phyloP scores from a whole-genome alignment of 805 yeast species.

The Dipodascus albidus region DNA sequence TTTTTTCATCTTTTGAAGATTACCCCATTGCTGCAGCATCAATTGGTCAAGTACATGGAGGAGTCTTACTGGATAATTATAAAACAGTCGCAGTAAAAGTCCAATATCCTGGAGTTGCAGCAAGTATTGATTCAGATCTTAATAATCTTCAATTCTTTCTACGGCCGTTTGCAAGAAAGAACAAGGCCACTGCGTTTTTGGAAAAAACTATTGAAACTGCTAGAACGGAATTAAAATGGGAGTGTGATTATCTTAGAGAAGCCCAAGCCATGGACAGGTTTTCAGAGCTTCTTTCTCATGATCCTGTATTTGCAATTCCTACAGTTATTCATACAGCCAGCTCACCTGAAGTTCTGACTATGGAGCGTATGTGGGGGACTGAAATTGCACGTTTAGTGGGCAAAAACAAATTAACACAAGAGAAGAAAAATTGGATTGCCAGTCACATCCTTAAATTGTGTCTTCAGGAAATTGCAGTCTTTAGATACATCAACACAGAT shows the following conservation, averaged over 20 bases:
- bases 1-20: slow-evolving; percentile 67
- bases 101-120: slow-evolving; percentile 94
- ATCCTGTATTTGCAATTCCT: slow-evolving; percentile 70
- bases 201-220: slow-evolving; percentile 92
- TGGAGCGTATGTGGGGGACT: slow-evolving; percentile 76
- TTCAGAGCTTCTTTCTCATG: slow-evolving; percentile 46
- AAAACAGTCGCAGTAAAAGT: slow-evolving; percentile 81
- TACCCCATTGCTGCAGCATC: slow-evolving; percentile 95
- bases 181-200: slow-evolving; percentile 55
- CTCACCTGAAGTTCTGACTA: slow-evolving; percentile 75
- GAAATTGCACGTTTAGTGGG: slow-evolving; percentile 67
- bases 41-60: slow-evolving; percentile 92
- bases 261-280: slow-evolving; percentile 67
- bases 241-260: slow-evolving; percentile 89
- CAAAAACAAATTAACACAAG: slow-evolving; percentile 44
- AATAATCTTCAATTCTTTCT: slow-evolving; percentile 72
- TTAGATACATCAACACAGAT: slow-evolving; percentile 94
- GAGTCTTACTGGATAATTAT: slow-evolving; percentile 43
- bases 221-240: slow-evolving; percentile 89
- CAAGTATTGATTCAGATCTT: slow-evolving; percentile 87
- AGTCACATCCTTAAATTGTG: slow-evolving; percentile 79
- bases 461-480: slow-evolving; percentile 70
- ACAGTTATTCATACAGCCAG: slow-evolving; percentile 65
- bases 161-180: slow-evolving; percentile 3
- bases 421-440: slow-evolving; percentile 33